Conservation (phyloP, 1,139 yeast species). For the Yamadazyma spencermartinsiae region DNA sequence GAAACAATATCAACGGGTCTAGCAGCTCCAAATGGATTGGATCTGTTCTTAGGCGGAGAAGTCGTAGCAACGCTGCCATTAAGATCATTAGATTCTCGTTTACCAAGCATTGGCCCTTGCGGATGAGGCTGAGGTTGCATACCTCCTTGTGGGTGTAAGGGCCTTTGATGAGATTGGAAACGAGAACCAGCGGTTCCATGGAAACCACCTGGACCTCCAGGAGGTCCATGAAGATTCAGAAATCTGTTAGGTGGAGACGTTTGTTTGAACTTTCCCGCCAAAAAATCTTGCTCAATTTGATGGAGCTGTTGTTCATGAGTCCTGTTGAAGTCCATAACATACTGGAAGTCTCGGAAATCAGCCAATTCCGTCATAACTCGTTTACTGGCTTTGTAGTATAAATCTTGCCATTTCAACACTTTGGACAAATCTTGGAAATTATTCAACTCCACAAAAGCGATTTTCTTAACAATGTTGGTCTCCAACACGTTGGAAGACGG, state of each 20-base stretch:
- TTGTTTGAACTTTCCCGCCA: conserved; percentile 21
- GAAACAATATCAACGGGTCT: conserved; percentile 47
- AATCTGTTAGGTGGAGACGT: conserved; percentile 4
- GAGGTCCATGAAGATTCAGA: conserved; percentile 1
- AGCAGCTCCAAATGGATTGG: conserved; percentile 49
- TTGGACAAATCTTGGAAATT: conserved; percentile 48
- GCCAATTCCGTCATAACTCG: conserved; percentile 47
- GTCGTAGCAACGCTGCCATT: neutral
- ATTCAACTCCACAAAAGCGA: conserved; percentile 62
- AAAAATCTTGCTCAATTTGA: conserved; percentile 33
- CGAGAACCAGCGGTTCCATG: neutral
- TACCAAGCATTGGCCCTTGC: conserved; percentile 2
- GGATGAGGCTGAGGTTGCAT: neutral
- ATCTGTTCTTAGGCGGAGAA: conserved; percentile 24
- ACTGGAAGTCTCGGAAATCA: conserved; percentile 49
- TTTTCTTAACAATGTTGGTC: conserved; percentile 44
- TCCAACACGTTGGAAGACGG: conserved; percentile 43
- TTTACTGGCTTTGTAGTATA: conserved; percentile 41
- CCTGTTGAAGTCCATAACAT: conserved; percentile 43
- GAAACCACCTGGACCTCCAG: neutral
- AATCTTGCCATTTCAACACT: conserved; percentile 46
- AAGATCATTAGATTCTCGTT: neutral
- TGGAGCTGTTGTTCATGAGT: conserved; percentile 33
- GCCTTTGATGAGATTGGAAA: conserved; percentile 18
- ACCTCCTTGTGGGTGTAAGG: conserved; percentile 10